phyloP scores from a whole-genome alignment of 495 filamentous ascomycete genomes.

The Penicillium longicatenatum region DNA sequence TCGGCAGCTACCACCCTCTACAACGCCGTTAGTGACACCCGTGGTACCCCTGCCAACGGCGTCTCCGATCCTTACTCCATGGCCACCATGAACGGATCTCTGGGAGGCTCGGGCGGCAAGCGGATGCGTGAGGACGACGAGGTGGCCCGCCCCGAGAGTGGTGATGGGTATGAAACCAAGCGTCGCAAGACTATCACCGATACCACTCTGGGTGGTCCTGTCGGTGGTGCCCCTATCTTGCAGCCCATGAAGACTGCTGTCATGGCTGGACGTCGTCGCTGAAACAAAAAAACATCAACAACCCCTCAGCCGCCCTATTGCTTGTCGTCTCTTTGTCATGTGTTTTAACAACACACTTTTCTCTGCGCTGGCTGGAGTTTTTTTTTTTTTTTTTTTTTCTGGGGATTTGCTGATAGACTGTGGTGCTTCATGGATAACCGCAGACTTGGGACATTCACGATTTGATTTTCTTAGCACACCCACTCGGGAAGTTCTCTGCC shows the following conservation, averaged over 20 bases:
- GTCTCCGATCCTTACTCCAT: constrained; percentile 68
- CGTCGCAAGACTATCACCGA: constrained; percentile 80
- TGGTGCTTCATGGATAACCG: constrained; percentile 6
- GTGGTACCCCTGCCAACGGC: constrained; percentile 68
- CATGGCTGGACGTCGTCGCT: constrained; percentile 41
- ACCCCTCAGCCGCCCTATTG: not conserved
- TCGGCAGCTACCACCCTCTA: constrained; percentile 78
- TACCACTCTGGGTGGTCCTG: constrained; percentile 49
- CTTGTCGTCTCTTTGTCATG: constrained; percentile 6
- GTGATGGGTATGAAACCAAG: constrained; percentile 70
- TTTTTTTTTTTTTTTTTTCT: constrained; percentile 26
- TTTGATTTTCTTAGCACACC: constrained; percentile 16
- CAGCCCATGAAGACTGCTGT: constrained; percentile 49
- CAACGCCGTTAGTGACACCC: constrained; percentile 86
- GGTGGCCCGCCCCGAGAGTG: constrained; percentile 68
- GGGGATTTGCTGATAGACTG: constrained; percentile 28
- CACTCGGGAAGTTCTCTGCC: not conserved
- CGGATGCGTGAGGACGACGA: constrained; percentile 78
- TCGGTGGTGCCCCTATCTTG: constrained; percentile 43
- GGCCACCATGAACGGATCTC: constrained; percentile 65
- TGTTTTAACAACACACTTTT: constrained; percentile 5
- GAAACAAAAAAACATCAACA: constrained; percentile 5
- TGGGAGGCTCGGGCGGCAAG: constrained; percentile 62
- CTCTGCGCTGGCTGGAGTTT: constrained; percentile 20
- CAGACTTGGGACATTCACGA: constrained; percentile 9